These are phyloP conservation scores for Puccinellia tenuiflora DNA, from an alignment of 176 grass and related monocot genomes.

Conservation along the genomic window DNA sequence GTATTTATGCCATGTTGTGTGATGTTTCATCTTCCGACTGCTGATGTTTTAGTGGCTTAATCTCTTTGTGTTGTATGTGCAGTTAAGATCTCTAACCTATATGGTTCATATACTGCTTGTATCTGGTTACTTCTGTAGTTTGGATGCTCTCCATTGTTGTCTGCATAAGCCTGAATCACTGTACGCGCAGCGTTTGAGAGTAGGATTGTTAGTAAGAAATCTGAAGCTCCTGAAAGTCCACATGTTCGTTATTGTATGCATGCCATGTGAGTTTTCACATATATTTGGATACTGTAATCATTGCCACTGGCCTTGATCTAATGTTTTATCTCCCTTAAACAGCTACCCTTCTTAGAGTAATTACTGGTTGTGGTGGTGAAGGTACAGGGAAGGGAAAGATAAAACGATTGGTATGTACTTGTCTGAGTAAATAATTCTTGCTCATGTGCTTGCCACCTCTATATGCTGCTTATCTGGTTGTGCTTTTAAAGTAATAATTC, in stretches of 20 bases:
- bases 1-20: neutral
- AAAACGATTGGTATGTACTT: constrained; percentile 51
- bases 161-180: no score
- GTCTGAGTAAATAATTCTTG: neutral
- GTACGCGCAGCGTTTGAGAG: no score
- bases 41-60: neutral
- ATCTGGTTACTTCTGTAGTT: neutral
- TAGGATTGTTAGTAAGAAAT: no score
- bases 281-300: neutral
- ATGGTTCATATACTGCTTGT: neutral
- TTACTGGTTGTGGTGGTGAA: constrained; percentile 78
- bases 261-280: constrained; percentile 66
- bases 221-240: constrained; percentile 78
- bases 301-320: constrained; percentile 15
- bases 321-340: constrained; percentile 27
- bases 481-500: neutral
- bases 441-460: neutral
- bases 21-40: neutral
- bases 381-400: constrained; percentile 87
- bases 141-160: neutral
- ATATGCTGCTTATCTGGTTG: neutral
- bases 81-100: neutral
- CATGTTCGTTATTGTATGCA: constrained; percentile 60
- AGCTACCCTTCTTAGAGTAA: constrained; percentile 73
- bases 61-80: neutral